phyloP scores from a whole-genome alignment of 805 yeast genomes.

The Saturnispora mendoncae region DNA sequence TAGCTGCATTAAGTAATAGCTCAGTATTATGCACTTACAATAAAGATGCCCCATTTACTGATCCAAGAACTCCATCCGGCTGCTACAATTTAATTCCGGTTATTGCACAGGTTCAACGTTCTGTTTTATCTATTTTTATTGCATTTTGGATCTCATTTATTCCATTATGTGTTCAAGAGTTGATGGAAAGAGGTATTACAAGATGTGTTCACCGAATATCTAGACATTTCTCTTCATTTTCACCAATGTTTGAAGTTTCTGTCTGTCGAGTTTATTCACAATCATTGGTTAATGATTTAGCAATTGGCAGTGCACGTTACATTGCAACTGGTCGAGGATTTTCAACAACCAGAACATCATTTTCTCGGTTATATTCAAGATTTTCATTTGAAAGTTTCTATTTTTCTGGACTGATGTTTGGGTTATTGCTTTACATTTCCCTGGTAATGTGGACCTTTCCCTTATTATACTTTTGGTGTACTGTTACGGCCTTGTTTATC shows the following conservation, averaged over 20 bases:
- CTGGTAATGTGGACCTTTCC: conserved; percentile 52
- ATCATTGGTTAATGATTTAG: conserved; percentile 59
- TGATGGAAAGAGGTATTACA: conserved; percentile 75
- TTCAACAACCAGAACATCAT: conserved; percentile 65
- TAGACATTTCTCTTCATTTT: conserved; percentile 60
- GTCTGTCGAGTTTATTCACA: conserved; percentile 73
- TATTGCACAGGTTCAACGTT: conserved; percentile 75
- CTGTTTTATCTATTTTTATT: conserved; percentile 70
- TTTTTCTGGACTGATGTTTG: conserved; percentile 55
- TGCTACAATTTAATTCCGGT: conserved; percentile 70
- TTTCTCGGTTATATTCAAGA: conserved; percentile 54
- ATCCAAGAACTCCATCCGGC: conserved; percentile 55
- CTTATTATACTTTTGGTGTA: conserved; percentile 63
- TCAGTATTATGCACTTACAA: conserved; percentile 60
- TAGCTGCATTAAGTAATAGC: conserved; percentile 67
- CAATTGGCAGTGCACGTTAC: conserved; percentile 82
- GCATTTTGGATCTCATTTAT: conserved; percentile 74
- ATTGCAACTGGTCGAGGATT: conserved; percentile 83
- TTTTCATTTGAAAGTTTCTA: conserved; percentile 64
- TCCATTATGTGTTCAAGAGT: conserved; percentile 71
- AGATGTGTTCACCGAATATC: conserved; percentile 59
- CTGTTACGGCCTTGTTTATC: conserved; percentile 52
- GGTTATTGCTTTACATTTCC: conserved; percentile 43
- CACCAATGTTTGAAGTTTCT: conserved; percentile 78
- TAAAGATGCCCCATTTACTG: conserved; percentile 58